Base-by-base conservation (phyloP, 2,329 filamentous ascomycete genomes). In the Aspergillus novofumigatus region DNA sequence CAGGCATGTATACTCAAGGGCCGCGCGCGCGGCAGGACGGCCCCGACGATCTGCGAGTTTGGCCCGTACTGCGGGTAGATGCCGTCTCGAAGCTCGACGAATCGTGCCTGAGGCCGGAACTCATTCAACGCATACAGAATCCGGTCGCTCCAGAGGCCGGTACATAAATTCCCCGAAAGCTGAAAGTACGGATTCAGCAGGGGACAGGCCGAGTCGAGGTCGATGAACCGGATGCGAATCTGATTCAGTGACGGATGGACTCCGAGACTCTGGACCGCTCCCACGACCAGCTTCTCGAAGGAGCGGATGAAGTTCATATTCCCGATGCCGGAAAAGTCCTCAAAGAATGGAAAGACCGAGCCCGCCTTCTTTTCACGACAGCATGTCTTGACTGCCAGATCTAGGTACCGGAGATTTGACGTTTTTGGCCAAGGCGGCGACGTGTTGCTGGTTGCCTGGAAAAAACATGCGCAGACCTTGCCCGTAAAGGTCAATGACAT, bases 161-260 rank as follows among this genome's bases (percentile, higher is more conserved):
- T 86, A 64, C 86, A 88, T 65, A 78, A 74, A 41, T 82, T 82
- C 49, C 85, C 78, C 35, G 80, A 76, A 45, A 91, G 74, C 55
- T 87, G 76, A 68, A 91, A 92, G 67, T 87, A 90, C 0, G 89
- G 89, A 64, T 91, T 91, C 4, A 91, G 75, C 1, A 86, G 83
- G 3, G 87, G 88, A 14, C 88, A 80, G 2, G 86, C 83, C 2
- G 87, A 89, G 67, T 91, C 88, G 5, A 91, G 78, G 71, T 91
- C 88, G 53, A 91, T 86, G 65, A 89, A 91, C 54, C 88, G 85
- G 65, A 91, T 90, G 56, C 88, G 81, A 61, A 92, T 71, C 69
- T 85, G 84, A 48, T 85, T 76, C 32, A 92, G 72, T n/a, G 78
- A 75, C 53, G 81, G 80, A 50, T 90, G 80, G 29, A 77, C 79